Evolutionary conservation across 139 green algal genomes (phyloP).

Genomic region (Zygnema cylindricum): DNA sequence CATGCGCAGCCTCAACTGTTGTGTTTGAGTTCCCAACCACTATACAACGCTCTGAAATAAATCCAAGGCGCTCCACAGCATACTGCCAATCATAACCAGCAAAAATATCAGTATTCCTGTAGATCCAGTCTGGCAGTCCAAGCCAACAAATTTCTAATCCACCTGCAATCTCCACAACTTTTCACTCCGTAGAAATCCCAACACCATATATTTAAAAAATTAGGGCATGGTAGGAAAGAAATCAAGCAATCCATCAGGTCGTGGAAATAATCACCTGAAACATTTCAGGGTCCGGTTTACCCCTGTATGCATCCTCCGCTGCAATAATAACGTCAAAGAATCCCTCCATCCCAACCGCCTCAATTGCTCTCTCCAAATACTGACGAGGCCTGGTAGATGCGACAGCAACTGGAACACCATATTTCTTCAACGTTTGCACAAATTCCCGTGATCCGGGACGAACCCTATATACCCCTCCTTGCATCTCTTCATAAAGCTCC

Average conservation of each 20-base stretch:
- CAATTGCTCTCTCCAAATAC: constrained; percentile 65
- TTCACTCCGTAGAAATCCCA: too few species aligned
- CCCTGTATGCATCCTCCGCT: constrained; percentile 78
- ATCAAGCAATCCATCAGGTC: too few species aligned
- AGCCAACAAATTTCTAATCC: too few species aligned
- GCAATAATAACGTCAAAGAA: constrained; percentile 82
- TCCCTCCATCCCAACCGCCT: constrained; percentile 66
- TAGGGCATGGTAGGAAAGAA: too few species aligned
- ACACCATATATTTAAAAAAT: too few species aligned
- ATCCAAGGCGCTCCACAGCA: constrained; percentile 70
- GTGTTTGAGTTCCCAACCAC: constrained; percentile 85
- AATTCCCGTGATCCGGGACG: constrained; percentile 64
- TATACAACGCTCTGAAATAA: constrained; percentile 88
- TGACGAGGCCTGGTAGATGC: constrained; percentile 71
- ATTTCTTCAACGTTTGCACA: constrained; percentile 77
- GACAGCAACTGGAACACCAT: constrained; percentile 80
- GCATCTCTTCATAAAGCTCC: constrained; percentile 73
- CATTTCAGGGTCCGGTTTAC: constrained; percentile 78
- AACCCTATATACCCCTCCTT: constrained; percentile 45
- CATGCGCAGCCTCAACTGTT: constrained; percentile 87
- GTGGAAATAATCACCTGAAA: constrained; percentile 40
- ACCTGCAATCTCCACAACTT: too few species aligned
- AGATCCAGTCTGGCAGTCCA: too few species aligned
- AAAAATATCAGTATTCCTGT: too few species aligned
- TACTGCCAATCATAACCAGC: too few species aligned